Base-by-base conservation (phyloP, 768 basidiomycete genomes). In the Obba rivulosa region DNA sequence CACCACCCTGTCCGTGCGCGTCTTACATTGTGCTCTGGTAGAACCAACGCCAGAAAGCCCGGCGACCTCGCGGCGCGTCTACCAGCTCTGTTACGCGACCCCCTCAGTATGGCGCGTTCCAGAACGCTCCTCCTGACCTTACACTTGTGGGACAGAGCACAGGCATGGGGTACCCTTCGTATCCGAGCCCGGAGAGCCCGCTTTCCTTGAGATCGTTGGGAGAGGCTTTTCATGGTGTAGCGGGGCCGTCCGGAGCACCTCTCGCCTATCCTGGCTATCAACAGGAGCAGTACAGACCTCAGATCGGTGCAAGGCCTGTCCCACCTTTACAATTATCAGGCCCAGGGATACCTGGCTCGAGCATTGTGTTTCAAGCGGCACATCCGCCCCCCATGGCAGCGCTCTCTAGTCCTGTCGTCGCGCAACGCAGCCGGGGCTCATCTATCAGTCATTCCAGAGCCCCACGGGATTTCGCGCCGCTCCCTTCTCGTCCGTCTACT, bases 21-120 rank as follows among this genome's bases (percentile, higher is more conserved):
- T 45, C 17, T 22, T 23, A 38, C n/a, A 7, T 16, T 16, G 37
- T 20, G 7, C 20, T 20, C 7, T n/a, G 17, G 8, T 31, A 91
- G 89, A 92, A 92, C 64, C 88, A 92, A 62, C 80, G 88, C 52
- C 89, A 92, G 71, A 92, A 92, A 62, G 86, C 87, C 11, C 76
- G 87, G 58, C 82, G 85, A 34, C 87, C 88, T 18, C 81, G 81
- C 45, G 76, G 73, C 51, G 80, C 83, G 50, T 43, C 53, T 23
- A 37, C 37, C 0, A 64, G 72, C 4, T 75, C 81, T 43, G 64
- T 75, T 48, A 68, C 70, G 50, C 77, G 72, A 37, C 78, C 78
- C 3, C 77, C 78, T 16, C 83, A 84, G 57, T 84, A 79, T 59
- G 81, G 79, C 24, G 73, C 82, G 16, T 86, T 80, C 56, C 75